These are phyloP conservation scores for Emmonsiellopsis sp. DNA, from an alignment of 2,329 filamentous ascomycete genomes.

Conservation along the genomic window DNA sequence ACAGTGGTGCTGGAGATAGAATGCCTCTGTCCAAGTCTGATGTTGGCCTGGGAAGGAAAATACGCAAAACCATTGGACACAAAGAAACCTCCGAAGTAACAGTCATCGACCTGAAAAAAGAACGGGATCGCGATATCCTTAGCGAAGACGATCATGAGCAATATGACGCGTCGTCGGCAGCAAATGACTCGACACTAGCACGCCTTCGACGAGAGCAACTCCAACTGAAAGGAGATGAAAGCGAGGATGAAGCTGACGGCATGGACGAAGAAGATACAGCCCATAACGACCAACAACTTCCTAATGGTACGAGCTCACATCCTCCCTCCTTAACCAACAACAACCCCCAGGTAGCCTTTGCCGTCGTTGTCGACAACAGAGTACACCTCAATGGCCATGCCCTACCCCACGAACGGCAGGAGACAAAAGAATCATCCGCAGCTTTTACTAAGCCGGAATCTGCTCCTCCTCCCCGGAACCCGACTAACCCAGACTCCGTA, in stretches of 20 bases:
- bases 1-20: conserved; percentile 48
- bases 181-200: conserved; percentile 23
- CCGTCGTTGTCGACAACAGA: conserved; percentile 14
- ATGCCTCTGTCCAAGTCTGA: conserved; percentile 37
- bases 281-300: conserved; percentile 1
- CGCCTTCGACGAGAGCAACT: conserved; percentile 19
- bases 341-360: conserved; percentile 5
- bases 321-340: conserved; percentile 9
- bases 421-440: background rate
- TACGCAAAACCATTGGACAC: conserved; percentile 37
- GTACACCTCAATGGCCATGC: background rate
- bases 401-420: background rate
- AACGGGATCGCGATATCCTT: conserved; percentile 17
- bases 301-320: conserved; percentile 7
- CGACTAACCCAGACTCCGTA: background rate
- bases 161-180: conserved; percentile 22
- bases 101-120: conserved; percentile 23
- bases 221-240: too few relatives aligned
- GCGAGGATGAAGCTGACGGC: conserved; percentile 1
- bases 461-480: conserved; percentile 3
- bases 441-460: background rate
- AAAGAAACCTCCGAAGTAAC: conserved; percentile 23
- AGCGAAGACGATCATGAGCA: conserved; percentile 26
- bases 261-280: conserved; percentile 11
- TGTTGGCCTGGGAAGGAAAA: conserved; percentile 36